Conservation (phyloP, 2,329 filamentous ascomycete genomes). For the Fusarium camptoceras region DNA sequence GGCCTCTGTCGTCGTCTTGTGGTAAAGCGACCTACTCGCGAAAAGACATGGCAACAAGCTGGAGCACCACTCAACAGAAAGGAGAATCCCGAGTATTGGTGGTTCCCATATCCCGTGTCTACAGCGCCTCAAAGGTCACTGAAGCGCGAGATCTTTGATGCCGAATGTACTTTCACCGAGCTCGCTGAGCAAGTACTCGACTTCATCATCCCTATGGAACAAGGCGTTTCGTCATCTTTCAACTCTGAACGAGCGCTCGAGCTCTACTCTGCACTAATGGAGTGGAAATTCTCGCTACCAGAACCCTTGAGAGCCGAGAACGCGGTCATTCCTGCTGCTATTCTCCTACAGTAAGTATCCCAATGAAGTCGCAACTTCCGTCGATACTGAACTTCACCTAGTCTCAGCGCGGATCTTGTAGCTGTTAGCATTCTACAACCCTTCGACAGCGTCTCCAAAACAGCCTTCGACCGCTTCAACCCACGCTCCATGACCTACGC, state of each 20-base stretch:
- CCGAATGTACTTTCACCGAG: conserved; percentile 24
- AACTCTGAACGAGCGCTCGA: conserved; percentile 6
- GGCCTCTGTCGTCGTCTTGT: conserved; percentile 17
- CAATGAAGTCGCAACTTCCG: accelerated
- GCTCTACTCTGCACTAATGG: conserved; percentile 16
- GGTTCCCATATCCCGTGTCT: conserved; percentile 29
- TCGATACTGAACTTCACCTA: not conserved
- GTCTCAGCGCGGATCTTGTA: conserved; percentile 20
- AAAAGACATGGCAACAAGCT: conserved; percentile 24
- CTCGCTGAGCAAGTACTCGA: conserved; percentile 26
- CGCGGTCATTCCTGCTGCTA: conserved; percentile 14
- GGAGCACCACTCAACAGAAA: conserved; percentile 6
- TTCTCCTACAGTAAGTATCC: conserved; percentile 22
- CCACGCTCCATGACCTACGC: conserved; percentile 18
- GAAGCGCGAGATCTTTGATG: conserved; percentile 32
- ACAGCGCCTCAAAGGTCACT: conserved; percentile 3
- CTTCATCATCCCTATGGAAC: conserved; percentile 22
- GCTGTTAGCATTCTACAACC: conserved; percentile 24
- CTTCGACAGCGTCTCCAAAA: conserved; percentile 19
- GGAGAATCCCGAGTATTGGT: conserved; percentile 29
- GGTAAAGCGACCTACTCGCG: conserved; percentile 7
- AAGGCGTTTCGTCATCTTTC: not conserved
- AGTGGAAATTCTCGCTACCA: conserved; percentile 30
- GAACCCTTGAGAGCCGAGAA: conserved; percentile 25
- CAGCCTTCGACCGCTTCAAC: conserved; percentile 25